Percentiles rank a stretch among this genome's conserved stretches.
Conservation (phyloP, 2,329 filamentous ascomycete species). For the Colletotrichum sojae region DNA sequence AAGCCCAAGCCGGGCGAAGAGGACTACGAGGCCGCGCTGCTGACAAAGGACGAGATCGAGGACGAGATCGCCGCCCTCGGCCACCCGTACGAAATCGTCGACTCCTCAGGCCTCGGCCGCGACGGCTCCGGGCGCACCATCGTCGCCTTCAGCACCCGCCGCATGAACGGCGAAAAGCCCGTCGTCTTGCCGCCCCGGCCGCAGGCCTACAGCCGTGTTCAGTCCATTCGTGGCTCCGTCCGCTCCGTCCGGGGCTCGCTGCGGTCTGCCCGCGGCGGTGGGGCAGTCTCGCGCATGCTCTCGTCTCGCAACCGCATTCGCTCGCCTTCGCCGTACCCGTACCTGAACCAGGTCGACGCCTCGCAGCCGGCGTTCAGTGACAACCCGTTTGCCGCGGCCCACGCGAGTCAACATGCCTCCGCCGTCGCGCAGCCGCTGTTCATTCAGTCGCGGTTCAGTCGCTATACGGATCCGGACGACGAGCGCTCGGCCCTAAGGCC, state of each 20-base stretch:
- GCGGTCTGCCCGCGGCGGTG: slow-evolving; percentile 17
- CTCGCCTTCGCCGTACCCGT: slow-evolving; percentile 15
- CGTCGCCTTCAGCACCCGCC: slow-evolving; percentile 32
- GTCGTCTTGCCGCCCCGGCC: slow-evolving; percentile 26
- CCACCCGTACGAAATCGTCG: slow-evolving; percentile 34
- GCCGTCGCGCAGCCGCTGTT: slow-evolving; percentile 27
- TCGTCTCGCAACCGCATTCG: background rate
- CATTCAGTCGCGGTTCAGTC: slow-evolving; percentile 34
- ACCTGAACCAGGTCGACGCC: slow-evolving; percentile 17
- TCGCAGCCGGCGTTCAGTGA: slow-evolving; percentile 20
- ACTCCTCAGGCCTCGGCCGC: slow-evolving; percentile 30
- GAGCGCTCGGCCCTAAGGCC: slow-evolving; percentile 17
- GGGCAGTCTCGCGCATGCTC: slow-evolving; percentile 23
- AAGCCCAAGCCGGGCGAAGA: slow-evolving; percentile 62
- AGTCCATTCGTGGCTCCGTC: slow-evolving; percentile 30
- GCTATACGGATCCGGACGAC: slow-evolving; percentile 30
- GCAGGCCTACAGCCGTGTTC: slow-evolving; percentile 26
- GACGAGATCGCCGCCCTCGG: slow-evolving; percentile 27
- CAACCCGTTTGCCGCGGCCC: slow-evolving; percentile 8
- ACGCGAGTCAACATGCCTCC: slow-evolving; percentile 7
- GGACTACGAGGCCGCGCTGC: slow-evolving; percentile 33
- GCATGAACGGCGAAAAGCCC: slow-evolving; percentile 20
- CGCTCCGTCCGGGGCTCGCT: slow-evolving; percentile 31
- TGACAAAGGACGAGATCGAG: slow-evolving; percentile 34
- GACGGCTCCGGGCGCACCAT: slow-evolving; percentile 36